A percentile compares a stretch with the other conserved stretches of the same genome.
Conservation (phyloP, 202 grass and related monocot species). For the Hordeum pubiflorum region DNA sequence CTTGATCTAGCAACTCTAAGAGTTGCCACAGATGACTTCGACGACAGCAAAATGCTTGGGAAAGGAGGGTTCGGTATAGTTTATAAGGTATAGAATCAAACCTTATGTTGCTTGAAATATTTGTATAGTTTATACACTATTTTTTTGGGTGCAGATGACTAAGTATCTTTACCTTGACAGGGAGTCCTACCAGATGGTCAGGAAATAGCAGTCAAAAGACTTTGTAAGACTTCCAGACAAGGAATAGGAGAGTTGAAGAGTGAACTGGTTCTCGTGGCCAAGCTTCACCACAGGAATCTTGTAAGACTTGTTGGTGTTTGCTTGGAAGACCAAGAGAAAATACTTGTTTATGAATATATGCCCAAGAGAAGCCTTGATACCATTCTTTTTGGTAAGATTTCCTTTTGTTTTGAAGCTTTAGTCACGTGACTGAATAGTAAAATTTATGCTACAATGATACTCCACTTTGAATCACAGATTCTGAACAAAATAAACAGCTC, state of each 20-base stretch:
- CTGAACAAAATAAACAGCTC: slow-evolving; percentile 6
- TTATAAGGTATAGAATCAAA: slow-evolving; percentile 45
- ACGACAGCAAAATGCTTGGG: slow-evolving; percentile 38
- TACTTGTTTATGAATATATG: slow-evolving; percentile 72
- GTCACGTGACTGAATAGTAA: background rate
- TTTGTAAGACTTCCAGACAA: slow-evolving; percentile 49
- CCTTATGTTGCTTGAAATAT: background rate
- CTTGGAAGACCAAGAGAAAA: slow-evolving; percentile 57
- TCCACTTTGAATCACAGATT: slow-evolving; percentile 21
- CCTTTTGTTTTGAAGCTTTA: background rate
- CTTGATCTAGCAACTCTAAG: slow-evolving; percentile 25
- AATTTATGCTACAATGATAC: background rate
- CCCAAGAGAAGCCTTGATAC: slow-evolving; percentile 66
- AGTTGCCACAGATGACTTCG: slow-evolving; percentile 41
- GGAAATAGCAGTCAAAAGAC: slow-evolving; percentile 59
- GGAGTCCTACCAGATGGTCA: slow-evolving; percentile 43
- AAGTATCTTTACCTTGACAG: slow-evolving; percentile 4
- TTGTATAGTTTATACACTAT: no score
- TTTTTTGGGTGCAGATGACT: background rate
- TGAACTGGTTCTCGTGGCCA: slow-evolving; percentile 53
- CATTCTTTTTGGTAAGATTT: slow-evolving; percentile 39
- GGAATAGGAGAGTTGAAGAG: slow-evolving; percentile 64
- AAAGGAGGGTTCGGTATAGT: slow-evolving; percentile 63
- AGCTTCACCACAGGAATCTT: slow-evolving; percentile 65
- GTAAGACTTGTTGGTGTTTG: slow-evolving; percentile 67